A percentile compares a stretch with the other conserved stretches of the same genome.
phyloP scores from a whole-genome alignment of 805 yeast species.

The Yamadazyma takamatsuzukensis region DNA sequence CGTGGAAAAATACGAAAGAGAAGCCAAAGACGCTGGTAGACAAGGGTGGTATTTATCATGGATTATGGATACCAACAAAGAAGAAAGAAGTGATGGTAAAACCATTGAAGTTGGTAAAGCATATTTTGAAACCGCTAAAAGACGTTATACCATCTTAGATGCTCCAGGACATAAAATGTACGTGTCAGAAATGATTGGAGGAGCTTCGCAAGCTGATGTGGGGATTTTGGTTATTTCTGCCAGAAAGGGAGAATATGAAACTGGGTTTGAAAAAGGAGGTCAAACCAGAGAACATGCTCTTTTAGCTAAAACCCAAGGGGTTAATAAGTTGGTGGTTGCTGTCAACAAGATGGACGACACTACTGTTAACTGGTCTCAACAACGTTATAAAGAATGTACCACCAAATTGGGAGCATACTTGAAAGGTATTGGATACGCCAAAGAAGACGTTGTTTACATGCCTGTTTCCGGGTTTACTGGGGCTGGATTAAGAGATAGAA shows the following conservation, averaged over 20 bases:
- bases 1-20: conserved; percentile 95
- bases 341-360: conserved; percentile 99
- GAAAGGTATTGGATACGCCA: conserved; percentile 84
- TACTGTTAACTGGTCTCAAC: conserved; percentile 93
- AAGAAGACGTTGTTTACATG: conserved; percentile 86
- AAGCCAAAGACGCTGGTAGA: conserved; percentile 98
- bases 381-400: conserved; percentile 94
- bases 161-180: conserved; percentile 99
- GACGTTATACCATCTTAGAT: conserved; percentile 96
- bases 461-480: conserved; percentile 99
- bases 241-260: conserved; percentile 98
- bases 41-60: conserved; percentile 99
- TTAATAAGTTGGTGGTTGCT: conserved; percentile 86
- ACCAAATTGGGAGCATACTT: conserved; percentile 72
- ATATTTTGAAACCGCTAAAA: conserved; percentile 93
- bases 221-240: conserved; percentile 97
- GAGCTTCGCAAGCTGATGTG: conserved; percentile 99
- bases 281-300: conserved; percentile 98
- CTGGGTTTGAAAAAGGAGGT: conserved; percentile 98
- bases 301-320: conserved; percentile 97
- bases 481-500: conserved; percentile 89
- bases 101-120: conserved; percentile 99
- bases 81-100: conserved; percentile 98
- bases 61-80: conserved; percentile 99
- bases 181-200: conserved; percentile 99